Conservation (phyloP, 345 rosid genomes). For the Pistacia integerrima region DNA sequence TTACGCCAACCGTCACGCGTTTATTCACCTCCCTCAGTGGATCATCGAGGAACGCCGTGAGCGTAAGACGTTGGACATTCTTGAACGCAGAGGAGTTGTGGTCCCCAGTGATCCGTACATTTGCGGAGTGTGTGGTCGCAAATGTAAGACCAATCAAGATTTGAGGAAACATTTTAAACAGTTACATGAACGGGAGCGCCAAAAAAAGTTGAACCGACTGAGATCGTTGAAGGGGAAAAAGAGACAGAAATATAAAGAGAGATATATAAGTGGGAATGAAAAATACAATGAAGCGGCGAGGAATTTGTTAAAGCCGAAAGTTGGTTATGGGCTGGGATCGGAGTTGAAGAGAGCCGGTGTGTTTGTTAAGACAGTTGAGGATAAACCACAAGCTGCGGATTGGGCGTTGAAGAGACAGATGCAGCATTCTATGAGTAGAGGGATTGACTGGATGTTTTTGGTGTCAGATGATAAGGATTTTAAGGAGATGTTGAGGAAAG, state of each 20-base stretch:
- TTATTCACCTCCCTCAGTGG: constrained; percentile 81
- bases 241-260: constrained; percentile 70
- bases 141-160: constrained; percentile 79
- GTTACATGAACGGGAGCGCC: constrained; percentile 85
- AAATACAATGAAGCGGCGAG: constrained; percentile 79
- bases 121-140: constrained; percentile 83
- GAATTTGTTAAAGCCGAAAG: constrained; percentile 59
- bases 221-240: constrained; percentile 80
- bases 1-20: constrained; percentile 91
- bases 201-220: constrained; percentile 83
- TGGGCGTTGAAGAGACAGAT: constrained; percentile 97
- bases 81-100: constrained; percentile 60
- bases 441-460: constrained; percentile 83
- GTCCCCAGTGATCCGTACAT: constrained; percentile 46
- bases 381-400: constrained; percentile 96
- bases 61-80: constrained; percentile 56
- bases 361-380: constrained; percentile 79
- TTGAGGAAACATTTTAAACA: constrained; percentile 85
- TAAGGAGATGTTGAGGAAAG: constrained; percentile 70
- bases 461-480: constrained; percentile 92
- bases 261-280: constrained; percentile 65
- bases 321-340: constrained; percentile 70
- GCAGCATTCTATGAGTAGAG: constrained; percentile 83
- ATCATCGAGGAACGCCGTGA: constrained; percentile 66
- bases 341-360: constrained; percentile 88